Conservation (phyloP, 257 asterid species). For the Solanum corneliomulleri region DNA sequence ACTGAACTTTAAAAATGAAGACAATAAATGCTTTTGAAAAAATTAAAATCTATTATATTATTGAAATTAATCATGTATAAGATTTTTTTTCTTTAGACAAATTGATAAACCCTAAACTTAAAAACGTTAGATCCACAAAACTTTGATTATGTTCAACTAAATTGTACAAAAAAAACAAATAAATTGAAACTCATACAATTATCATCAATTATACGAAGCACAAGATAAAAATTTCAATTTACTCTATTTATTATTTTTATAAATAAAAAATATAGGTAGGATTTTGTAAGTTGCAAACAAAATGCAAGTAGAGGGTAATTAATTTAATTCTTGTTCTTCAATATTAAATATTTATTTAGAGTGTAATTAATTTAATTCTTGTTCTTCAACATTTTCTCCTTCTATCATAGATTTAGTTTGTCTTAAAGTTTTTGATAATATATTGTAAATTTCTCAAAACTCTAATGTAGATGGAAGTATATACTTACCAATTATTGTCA, state of each 20-base stretch:
- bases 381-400: background rate
- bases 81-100: background rate
- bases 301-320: background rate
- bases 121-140: background rate
- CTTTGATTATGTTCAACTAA: background rate
- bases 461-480: background rate
- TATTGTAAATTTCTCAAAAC: background rate
- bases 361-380: background rate
- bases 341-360: background rate
- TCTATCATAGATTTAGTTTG: background rate
- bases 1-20: too few species aligned
- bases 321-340: too few species aligned
- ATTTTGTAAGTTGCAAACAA: background rate
- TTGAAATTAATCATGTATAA: background rate
- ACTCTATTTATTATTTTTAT: background rate
- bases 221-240: too few species aligned
- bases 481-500: too few species aligned
- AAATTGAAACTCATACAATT: too few species aligned
- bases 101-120: background rate
- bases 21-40: too few species aligned
- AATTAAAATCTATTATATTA: background rate
- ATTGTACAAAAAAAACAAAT: background rate
- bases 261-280: background rate
- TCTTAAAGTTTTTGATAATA: too few species aligned
- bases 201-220: too few species aligned